Base-by-base conservation (phyloP, 768 basidiomycete genomes). In the Trichaptum fuscoviolaceum region DNA sequence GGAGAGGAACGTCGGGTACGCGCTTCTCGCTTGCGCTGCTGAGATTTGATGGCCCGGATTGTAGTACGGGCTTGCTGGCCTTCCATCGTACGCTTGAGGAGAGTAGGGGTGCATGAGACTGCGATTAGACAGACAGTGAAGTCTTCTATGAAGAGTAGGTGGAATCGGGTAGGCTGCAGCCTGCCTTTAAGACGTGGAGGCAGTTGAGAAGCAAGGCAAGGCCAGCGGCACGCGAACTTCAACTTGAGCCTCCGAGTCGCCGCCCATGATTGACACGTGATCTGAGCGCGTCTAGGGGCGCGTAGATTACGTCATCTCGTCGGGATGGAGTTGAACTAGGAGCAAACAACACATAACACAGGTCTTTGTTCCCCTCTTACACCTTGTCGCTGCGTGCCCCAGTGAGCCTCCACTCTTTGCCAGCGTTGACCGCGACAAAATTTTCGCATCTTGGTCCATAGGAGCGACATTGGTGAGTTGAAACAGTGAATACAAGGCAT, bases 1-100 rank as follows among this genome's bases (percentile, higher is more conserved):
- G 1, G 91, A 82, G 7, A 93, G 81, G 75, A 93, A 93, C 15
- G 80, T 74, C 0, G 92, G 91, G 75, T 93, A 93, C 1, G 82
- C 75, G 2, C 82, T 74, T 20, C 42, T 52, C 42, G 42, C 42
- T 52, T 52, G 42, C 42, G 42, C 42, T 4, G 42, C 42, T 30
- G 30, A 30, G 30, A 30, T 30, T 52, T 52, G 42, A 15, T 52
- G 42, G 3, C 42, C 42, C 3, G 42, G 42, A 52, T 12, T 52
- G 42, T 6, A 52, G 10, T 52, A 52, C 15, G 42, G 20, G 20
- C 15, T 52, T 52, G 42, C 20, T 52, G 42, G 12, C 42, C 42
- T 52, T 2, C 20, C 20, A 52, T 52, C 42, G 20, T 52, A 52
- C 20, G 42, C 20, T 12, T 52, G 15, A 12, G 42, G 42, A 52